A percentile compares a stretch with the other conserved stretches of the same genome.
These are phyloP conservation scores for Hanseniaspora lindneri DNA, from an alignment of 805 yeast species.

Conservation along the genomic window DNA sequence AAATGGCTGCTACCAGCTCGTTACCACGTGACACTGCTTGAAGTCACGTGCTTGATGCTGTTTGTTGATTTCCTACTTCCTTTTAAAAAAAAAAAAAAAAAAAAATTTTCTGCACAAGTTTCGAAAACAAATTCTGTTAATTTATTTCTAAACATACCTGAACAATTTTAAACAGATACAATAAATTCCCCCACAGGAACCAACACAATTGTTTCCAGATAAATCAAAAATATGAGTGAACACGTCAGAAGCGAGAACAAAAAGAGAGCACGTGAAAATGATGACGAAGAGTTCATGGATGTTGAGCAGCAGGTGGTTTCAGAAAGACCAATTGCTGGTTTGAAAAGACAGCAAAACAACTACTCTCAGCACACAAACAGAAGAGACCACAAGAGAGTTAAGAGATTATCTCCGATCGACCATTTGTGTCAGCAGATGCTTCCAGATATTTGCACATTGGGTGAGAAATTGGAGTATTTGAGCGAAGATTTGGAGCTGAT, in stretches of 20 bases:
- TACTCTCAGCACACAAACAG: conserved; percentile 9
- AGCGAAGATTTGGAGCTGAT: conserved; percentile 56
- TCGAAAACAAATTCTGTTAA: no score
- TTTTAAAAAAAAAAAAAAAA: no score
- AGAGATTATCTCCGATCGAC: conserved; percentile 20
- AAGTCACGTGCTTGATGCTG: no score
- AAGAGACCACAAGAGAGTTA: conserved; percentile 13
- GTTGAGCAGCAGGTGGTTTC: not conserved
- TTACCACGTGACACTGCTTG: no score
- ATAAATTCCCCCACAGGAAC: no score
- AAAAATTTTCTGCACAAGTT: no score
- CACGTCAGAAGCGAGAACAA: not conserved
- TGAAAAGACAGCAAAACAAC: conserved; percentile 2
- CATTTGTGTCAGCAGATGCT: conserved; percentile 38
- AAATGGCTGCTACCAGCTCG: no score
- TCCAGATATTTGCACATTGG: conserved; percentile 44
- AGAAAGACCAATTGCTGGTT: conserved; percentile 11
- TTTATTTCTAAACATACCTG: no score
- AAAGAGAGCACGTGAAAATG: conserved; percentile 14
- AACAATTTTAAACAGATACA: no score
- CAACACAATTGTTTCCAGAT: not conserved
- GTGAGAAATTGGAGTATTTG: conserved; percentile 43
- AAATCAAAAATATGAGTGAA: conserved; percentile 19
- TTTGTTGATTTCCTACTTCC: no score
- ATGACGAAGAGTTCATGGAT: conserved; percentile 10